phyloP scores from a whole-genome alignment of 768 basidiomycete species.

The Mycena capillaripes region DNA sequence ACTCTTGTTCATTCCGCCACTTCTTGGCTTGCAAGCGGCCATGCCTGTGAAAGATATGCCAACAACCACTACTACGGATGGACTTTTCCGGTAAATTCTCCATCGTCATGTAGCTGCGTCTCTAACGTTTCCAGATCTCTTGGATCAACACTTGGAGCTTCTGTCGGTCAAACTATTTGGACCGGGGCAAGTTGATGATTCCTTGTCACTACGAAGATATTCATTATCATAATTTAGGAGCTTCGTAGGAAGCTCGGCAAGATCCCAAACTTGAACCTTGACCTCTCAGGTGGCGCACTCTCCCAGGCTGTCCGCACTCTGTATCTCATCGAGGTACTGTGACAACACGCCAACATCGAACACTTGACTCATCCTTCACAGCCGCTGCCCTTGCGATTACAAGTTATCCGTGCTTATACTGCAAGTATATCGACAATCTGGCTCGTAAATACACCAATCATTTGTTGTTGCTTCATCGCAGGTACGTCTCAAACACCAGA shows the following conservation, averaged over 20 bases:
- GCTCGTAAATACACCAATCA: conserved; percentile 30
- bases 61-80: conserved; percentile 78
- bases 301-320: conserved; percentile 17
- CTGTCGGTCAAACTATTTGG: conserved; percentile 80
- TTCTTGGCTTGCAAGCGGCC: conserved; percentile 85
- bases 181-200: conserved; percentile 57
- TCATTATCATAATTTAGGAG: not conserved
- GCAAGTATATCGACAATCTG: conserved; percentile 28
- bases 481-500: no score
- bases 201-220: not conserved
- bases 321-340: conserved; percentile 15
- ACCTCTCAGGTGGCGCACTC: conserved; percentile 16
- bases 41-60: conserved; percentile 93
- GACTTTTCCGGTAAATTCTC: conserved; percentile 70
- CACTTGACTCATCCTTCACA: not conserved
- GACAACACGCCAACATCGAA: not conserved
- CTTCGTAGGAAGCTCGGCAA: conserved; percentile 12
- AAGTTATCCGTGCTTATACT: conserved; percentile 28
- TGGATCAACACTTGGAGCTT: conserved; percentile 81
- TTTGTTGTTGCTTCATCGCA: conserved; percentile 19
- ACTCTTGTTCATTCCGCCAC: conserved; percentile 77
- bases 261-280: conserved; percentile 11
- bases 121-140: conserved; percentile 59
- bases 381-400: conserved; percentile 23
- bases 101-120: conserved; percentile 50